phyloP scores from a whole-genome alignment of 208 protist genomes.

The Crithidia thermophila region DNA sequence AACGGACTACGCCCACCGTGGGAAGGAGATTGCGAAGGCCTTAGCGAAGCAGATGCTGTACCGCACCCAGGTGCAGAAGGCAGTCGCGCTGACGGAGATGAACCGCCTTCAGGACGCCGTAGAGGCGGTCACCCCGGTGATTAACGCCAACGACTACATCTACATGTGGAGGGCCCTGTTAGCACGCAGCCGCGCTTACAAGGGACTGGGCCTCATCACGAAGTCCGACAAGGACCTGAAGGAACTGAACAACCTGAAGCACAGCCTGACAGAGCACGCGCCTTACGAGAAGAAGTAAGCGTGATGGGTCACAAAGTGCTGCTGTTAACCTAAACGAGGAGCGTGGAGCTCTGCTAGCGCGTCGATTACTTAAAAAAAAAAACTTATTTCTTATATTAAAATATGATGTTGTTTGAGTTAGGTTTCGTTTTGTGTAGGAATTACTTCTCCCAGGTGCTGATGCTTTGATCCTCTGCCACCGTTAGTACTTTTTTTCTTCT shows the following conservation, averaged over 20 bases:
- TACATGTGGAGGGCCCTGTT: constrained; percentile 91
- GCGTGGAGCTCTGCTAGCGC: not conserved
- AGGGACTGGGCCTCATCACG: constrained; percentile 79
- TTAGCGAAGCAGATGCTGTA: constrained; percentile 77
- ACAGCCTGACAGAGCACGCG: constrained; percentile 47
- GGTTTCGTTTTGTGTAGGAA: constrained; percentile 27
- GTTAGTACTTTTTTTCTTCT: constrained; percentile 28
- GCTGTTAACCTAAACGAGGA: not conserved
- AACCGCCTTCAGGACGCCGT: constrained; percentile 74
- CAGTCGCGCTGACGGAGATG: constrained; percentile 72
- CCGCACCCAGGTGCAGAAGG: constrained; percentile 72
- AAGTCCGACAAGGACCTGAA: constrained; percentile 84
- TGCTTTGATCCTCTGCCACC: constrained; percentile 9
- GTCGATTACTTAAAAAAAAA: constrained; percentile 14
- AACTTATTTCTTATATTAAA: constrained; percentile 21
- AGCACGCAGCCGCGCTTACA: constrained; percentile 76
- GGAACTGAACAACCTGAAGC: constrained; percentile 67
- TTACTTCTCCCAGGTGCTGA: constrained; percentile 7
- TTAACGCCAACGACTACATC: constrained; percentile 81
- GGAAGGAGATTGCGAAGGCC: constrained; percentile 49
- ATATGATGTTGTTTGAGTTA: constrained; percentile 7
- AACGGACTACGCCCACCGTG: constrained; percentile 43
- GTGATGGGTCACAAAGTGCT: not conserved
- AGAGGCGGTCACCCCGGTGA: constrained; percentile 64
- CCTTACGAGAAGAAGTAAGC: constrained; percentile 55